Evolutionary conservation across 192 early-diverging fungal species (phyloP).

Genomic region (Coemansia sp.): DNA sequence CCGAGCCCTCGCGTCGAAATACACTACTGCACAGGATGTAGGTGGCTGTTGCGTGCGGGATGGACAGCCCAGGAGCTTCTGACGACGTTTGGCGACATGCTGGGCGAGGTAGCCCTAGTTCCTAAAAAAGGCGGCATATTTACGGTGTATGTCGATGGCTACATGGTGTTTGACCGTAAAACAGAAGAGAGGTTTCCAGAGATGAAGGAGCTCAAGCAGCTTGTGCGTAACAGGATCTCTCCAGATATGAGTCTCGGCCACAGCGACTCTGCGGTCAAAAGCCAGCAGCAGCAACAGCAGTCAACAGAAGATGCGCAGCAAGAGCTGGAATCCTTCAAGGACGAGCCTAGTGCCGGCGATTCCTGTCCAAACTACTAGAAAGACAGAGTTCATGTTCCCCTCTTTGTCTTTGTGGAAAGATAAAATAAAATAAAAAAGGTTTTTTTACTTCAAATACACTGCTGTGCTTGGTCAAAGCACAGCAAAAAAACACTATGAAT

Average conservation of each 20-base stretch:
- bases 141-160: constrained; percentile 27
- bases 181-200: constrained; percentile 68
- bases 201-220: constrained; percentile 75
- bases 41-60: constrained; percentile 62
- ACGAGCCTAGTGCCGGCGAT: background rate
- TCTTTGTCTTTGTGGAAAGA: background rate
- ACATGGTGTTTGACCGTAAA: constrained; percentile 65
- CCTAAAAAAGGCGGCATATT: constrained; percentile 57
- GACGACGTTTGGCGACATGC: constrained; percentile 61
- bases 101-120: constrained; percentile 70
- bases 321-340: background rate
- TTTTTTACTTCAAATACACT: too few species aligned
- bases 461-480: background rate
- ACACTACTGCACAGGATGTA: constrained; percentile 60
- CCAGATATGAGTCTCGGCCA: constrained; percentile 70
- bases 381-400: background rate
- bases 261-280: constrained; percentile 63
- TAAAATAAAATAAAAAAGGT: too few species aligned
- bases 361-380: constrained; percentile 2
- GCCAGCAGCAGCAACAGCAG: constrained; percentile 12
- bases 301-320: background rate
- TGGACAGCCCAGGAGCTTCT: constrained; percentile 75
- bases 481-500: background rate
- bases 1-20: constrained; percentile 42
- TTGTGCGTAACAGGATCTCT: constrained; percentile 63